Evolutionary conservation across 1,284 basidiomycete genomes (phyloP).

Genomic region (Entoloma clypeatum): DNA sequence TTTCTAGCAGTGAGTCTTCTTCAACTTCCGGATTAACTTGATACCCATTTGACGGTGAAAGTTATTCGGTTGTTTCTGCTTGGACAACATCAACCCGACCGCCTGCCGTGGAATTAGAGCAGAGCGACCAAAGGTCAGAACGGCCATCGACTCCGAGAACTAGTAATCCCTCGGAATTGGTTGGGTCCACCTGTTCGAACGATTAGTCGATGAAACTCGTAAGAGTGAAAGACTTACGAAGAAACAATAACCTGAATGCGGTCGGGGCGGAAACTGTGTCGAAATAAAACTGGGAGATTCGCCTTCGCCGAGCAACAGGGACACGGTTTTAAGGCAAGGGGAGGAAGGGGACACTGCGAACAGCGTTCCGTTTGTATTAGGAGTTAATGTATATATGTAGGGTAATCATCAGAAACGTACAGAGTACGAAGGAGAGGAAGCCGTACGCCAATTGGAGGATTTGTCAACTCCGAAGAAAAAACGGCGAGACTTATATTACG

Average conservation of each 20-base stretch:
- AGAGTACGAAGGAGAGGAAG: too few relatives aligned
- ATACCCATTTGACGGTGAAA: too few relatives aligned
- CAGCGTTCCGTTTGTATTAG: conserved; percentile 8
- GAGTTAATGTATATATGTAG: too few relatives aligned
- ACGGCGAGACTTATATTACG: too few relatives aligned
- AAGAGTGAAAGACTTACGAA: conserved; percentile 8
- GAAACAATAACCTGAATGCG: conserved; percentile 13
- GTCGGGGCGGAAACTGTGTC: conserved; percentile 10
- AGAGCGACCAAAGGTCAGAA: conserved; percentile 14
- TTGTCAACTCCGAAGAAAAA: too few relatives aligned
- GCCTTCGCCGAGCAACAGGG: conserved; percentile 11
- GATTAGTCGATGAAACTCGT: not conserved
- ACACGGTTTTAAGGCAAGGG: conserved; percentile 12
- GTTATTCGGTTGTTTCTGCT: conserved; percentile 1
- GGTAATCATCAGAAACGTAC: too few relatives aligned
- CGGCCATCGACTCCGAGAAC: conserved; percentile 7
- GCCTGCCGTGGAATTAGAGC: conserved; percentile 14
- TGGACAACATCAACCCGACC: conserved; percentile 17
- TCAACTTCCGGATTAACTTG: too few relatives aligned
- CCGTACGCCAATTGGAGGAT: too few relatives aligned
- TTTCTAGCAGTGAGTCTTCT: too few relatives aligned
- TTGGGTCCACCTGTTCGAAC: conserved; percentile 8
- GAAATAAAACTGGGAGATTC: conserved; percentile 17
- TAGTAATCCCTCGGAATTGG: conserved; percentile 3
- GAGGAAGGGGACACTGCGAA: conserved; percentile 9